Percentiles rank a stretch among this genome's conserved stretches.
These are phyloP conservation scores for Saccharomycopsis oosterbeekiorum DNA, from an alignment of 805 yeast species.

Conservation along the genomic window DNA sequence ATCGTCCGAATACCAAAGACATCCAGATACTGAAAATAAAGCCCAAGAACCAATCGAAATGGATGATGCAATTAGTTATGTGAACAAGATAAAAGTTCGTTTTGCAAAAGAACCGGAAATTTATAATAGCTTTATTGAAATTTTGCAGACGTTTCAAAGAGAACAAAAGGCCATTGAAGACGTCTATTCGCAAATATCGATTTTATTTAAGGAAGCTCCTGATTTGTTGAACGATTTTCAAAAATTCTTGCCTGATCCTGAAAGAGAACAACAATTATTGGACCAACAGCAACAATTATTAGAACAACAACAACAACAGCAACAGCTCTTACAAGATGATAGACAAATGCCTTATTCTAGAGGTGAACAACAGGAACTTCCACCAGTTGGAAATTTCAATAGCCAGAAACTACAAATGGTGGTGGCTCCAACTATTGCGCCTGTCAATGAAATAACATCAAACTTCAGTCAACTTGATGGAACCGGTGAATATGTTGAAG, in stretches of 20 bases:
- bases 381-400: conserved; percentile 6
- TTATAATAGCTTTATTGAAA: conserved; percentile 89
- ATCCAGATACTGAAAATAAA: conserved; percentile 7
- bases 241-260: conserved; percentile 77
- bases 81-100: conserved; percentile 89
- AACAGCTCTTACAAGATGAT: not conserved
- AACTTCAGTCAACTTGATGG: conserved; percentile 27
- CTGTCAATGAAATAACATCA: not conserved
- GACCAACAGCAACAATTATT: conserved; percentile 21
- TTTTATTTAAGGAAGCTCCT: conserved; percentile 84
- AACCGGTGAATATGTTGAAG: conserved; percentile 42
- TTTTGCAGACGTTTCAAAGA: conserved; percentile 90
- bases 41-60: conserved; percentile 53
- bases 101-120: conserved; percentile 92
- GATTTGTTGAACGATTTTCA: conserved; percentile 91
- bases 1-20: not conserved
- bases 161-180: conserved; percentile 94
- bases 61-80: conserved; percentile 94
- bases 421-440: not conserved
- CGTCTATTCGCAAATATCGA: conserved; percentile 88
- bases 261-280: conserved; percentile 20
- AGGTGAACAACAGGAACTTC: not conserved
- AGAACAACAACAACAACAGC: not conserved
- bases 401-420: not conserved
- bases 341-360: not conserved